These are phyloP conservation scores for Neophaeococcomyces mojaviensis DNA, from an alignment of 2,329 filamentous ascomycete species.

Conservation along the genomic window DNA sequence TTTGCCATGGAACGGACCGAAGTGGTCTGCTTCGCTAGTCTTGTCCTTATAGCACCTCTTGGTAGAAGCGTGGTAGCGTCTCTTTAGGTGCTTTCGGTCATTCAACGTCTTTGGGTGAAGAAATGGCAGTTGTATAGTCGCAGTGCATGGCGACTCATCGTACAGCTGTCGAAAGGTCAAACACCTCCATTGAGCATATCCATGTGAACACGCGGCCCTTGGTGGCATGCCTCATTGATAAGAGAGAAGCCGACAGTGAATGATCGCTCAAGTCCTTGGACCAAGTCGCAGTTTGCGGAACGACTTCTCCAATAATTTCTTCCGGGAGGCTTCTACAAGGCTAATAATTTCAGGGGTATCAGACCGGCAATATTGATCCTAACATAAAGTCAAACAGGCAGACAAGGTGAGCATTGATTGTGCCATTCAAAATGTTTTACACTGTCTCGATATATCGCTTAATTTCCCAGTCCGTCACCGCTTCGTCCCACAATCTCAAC, in stretches of 20 bases:
- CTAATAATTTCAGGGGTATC: neutral
- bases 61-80: neutral
- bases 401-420: too few species aligned
- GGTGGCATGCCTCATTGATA: neutral
- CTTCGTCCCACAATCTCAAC: slow-evolving; percentile 83
- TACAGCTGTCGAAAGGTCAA: neutral
- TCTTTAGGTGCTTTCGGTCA: neutral
- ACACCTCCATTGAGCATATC: slow-evolving; percentile 1
- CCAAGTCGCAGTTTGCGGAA: too few species aligned
- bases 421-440: too few species aligned
- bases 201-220: neutral
- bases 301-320: too few species aligned
- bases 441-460: slow-evolving; percentile 24
- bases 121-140: neutral
- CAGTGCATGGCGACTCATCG: neutral
- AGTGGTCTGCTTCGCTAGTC: neutral
- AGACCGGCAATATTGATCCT: neutral
- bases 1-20: too few species aligned
- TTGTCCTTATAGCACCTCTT: neutral
- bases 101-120: slow-evolving; percentile 1
- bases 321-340: too few species aligned
- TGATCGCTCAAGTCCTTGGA: too few species aligned
- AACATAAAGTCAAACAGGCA: slow-evolving; percentile 1
- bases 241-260: neutral
- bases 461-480: slow-evolving; percentile 89